Percentiles rank a stretch among this genome's conserved stretches.
Conservation (phyloP, 2,329 filamentous ascomycete genomes). For the Sporothrix euskadiensis region DNA sequence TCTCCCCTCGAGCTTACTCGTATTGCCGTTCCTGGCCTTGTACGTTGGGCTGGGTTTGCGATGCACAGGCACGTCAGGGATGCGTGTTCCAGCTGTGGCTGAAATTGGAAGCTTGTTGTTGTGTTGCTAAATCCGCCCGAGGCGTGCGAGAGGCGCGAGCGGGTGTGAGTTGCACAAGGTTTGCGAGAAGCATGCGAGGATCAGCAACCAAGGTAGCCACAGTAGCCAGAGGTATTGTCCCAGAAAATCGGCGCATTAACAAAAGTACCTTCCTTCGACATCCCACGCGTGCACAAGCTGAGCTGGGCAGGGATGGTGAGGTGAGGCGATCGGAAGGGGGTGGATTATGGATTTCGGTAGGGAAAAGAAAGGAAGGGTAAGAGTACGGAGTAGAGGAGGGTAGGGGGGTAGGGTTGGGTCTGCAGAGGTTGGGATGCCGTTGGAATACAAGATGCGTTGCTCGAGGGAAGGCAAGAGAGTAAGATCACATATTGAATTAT, state of each 20-base stretch:
- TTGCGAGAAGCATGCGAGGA: not conserved
- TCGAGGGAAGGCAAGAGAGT: not conserved
- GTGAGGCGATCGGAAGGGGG: not conserved
- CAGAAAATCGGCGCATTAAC: not conserved
- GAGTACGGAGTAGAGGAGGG: too few species aligned
- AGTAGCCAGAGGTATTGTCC: not conserved
- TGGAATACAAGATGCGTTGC: not conserved
- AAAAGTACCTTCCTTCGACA: not conserved
- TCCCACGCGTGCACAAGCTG: not conserved
- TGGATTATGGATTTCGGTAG: not conserved
- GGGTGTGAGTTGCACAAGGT: not conserved
- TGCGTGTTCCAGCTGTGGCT: not conserved
- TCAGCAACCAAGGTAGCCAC: not conserved
- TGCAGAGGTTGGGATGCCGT: not conserved
- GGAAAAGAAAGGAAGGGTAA: not conserved
- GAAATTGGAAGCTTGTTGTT: not conserved
- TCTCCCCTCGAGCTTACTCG: not conserved
- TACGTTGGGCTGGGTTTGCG: not conserved
- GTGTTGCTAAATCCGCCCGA: slow-evolving; percentile 5
- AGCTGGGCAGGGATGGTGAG: slow-evolving; percentile 9
- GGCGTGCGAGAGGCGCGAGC: not conserved
- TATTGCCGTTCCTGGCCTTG: slow-evolving; percentile 6
- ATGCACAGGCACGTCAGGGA: slow-evolving; percentile 8
- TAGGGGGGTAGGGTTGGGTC: not conserved
- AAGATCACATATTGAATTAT: not conserved